These are phyloP conservation scores for Falciphora oryzae DNA, from an alignment of 2,329 filamentous ascomycete genomes.

Conservation along the genomic window DNA sequence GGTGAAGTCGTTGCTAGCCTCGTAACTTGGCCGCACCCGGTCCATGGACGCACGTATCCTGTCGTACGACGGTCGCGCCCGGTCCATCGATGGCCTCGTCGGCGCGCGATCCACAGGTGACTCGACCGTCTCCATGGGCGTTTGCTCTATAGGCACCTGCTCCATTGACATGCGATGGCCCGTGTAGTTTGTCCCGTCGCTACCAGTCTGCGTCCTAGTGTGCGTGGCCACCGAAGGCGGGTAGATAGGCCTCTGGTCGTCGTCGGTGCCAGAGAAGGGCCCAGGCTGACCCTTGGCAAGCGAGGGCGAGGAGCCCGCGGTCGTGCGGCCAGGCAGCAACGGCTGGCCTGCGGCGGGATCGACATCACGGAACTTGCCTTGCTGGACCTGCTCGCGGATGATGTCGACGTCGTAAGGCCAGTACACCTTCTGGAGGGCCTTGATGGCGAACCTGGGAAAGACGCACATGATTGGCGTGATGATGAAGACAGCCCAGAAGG, in stretches of 20 bases:
- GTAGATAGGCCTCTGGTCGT: conserved; percentile 89
- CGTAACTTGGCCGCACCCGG: conserved; percentile 74
- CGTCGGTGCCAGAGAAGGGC: conserved; percentile 63
- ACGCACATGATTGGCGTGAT: conserved; percentile 77
- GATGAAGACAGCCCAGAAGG: conserved; percentile 82
- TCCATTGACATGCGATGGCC: conserved; percentile 58
- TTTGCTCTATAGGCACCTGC: conserved; percentile 16
- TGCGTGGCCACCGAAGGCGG: conserved; percentile 84
- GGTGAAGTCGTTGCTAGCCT: conserved; percentile 85
- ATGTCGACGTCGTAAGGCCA: conserved; percentile 92
- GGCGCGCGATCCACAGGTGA: neutral
- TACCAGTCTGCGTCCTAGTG: conserved; percentile 81
- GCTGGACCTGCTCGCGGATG: conserved; percentile 81
- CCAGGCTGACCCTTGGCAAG: conserved; percentile 52
- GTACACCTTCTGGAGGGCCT: conserved; percentile 88
- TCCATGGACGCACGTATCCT: conserved; percentile 84
- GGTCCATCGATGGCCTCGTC: conserved; percentile 54
- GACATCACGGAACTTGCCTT: conserved; percentile 62
- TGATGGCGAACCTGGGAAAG: conserved; percentile 80
- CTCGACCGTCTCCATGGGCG: conserved; percentile 20
- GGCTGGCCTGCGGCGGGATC: conserved; percentile 32
- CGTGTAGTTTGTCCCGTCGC: conserved; percentile 90
- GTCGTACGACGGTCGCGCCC: conserved; percentile 79
- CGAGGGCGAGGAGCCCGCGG: conserved; percentile 57
- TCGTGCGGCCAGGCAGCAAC: conserved; percentile 27